A percentile compares a stretch with the other conserved stretches of the same genome.
Evolutionary conservation across 2,329 filamentous ascomycete species (phyloP).

Genomic region (Arthrobotrys musiformis): DNA sequence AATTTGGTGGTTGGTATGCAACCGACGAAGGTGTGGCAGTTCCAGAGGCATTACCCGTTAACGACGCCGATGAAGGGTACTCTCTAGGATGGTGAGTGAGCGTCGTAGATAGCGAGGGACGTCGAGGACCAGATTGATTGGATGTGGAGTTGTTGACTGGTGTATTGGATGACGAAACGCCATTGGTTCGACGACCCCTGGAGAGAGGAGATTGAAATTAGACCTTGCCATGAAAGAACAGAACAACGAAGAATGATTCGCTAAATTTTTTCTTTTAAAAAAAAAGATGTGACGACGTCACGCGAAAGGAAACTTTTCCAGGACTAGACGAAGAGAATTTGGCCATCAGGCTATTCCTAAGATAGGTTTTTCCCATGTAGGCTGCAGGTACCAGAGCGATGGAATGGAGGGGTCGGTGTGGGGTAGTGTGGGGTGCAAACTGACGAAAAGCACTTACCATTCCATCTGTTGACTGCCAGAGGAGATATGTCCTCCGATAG

Average conservation of each 20-base stretch:
- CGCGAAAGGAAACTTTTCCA: neutral
- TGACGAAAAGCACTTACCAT: slow-evolving; percentile 27
- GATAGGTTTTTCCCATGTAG: neutral
- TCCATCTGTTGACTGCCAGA: slow-evolving; percentile 50
- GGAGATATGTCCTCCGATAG: slow-evolving; percentile 19
- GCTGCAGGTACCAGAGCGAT: slow-evolving; percentile 5
- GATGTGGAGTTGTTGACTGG: slow-evolving; percentile 52
- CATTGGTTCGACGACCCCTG: slow-evolving; percentile 53
- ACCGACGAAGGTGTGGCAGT: slow-evolving; percentile 57
- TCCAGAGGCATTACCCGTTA: slow-evolving; percentile 24
- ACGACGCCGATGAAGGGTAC: slow-evolving; percentile 47
- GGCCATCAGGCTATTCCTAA: neutral
- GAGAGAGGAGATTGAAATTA: slow-evolving; percentile 27
- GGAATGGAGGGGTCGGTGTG: slow-evolving; percentile 51
- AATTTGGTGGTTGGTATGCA: slow-evolving; percentile 58
- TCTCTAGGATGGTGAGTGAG: slow-evolving; percentile 58
- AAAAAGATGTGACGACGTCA: slow-evolving; percentile 10
- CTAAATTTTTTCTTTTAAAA: neutral
- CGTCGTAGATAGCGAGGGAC: slow-evolving; percentile 60
- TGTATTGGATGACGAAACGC: slow-evolving; percentile 38
- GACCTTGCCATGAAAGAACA: neutral
- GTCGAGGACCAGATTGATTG: slow-evolving; percentile 57
- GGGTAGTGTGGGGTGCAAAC: slow-evolving; percentile 21
- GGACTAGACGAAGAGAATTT: neutral
- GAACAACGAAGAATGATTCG: slow-evolving; percentile 8